Evolutionary conservation across 73 alveolate genomes (phyloP).

Genomic region (Urostyla sp.): DNA sequence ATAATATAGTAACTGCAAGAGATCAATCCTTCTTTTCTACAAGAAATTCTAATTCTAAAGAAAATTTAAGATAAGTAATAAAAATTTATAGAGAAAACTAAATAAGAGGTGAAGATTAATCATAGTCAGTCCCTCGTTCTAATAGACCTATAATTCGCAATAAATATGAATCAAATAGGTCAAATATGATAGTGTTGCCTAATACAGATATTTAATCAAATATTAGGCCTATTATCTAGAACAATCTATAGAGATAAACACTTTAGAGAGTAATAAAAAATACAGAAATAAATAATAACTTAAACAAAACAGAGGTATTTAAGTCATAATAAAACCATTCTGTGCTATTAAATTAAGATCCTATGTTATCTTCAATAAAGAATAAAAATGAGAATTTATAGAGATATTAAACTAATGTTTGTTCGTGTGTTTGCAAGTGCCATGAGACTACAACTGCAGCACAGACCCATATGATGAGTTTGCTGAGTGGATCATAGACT

Average conservation of each 20-base stretch:
- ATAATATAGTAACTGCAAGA: not conserved
- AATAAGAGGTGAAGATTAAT: not conserved
- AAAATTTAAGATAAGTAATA: conserved; percentile 19
- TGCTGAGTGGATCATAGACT: not conserved
- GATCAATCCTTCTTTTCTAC: conserved; percentile 19
- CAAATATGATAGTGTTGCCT: not conserved
- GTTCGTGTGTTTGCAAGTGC: conserved; percentile 36
- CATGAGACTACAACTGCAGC: conserved; percentile 11
- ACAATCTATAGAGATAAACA: not conserved
- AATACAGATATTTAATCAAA: no score
- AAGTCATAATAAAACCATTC: no score
- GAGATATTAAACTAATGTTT: conserved; percentile 2
- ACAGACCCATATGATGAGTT: conserved; percentile 26
- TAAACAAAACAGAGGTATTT: conserved; percentile 27
- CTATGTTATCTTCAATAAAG: not conserved
- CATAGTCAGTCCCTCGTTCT: no score
- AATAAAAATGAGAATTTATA: not conserved
- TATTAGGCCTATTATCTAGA: conserved; percentile 1
- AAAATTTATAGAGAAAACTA: conserved; percentile 23
- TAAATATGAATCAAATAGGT: not conserved
- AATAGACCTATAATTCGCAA: no score
- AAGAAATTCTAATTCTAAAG: not conserved
- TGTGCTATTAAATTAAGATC: not conserved
- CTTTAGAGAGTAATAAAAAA: not conserved
- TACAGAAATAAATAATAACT: not conserved